phyloP scores from a whole-genome alignment of 2,329 filamentous ascomycete genomes.

The Ophiocordyceps sinensis region DNA sequence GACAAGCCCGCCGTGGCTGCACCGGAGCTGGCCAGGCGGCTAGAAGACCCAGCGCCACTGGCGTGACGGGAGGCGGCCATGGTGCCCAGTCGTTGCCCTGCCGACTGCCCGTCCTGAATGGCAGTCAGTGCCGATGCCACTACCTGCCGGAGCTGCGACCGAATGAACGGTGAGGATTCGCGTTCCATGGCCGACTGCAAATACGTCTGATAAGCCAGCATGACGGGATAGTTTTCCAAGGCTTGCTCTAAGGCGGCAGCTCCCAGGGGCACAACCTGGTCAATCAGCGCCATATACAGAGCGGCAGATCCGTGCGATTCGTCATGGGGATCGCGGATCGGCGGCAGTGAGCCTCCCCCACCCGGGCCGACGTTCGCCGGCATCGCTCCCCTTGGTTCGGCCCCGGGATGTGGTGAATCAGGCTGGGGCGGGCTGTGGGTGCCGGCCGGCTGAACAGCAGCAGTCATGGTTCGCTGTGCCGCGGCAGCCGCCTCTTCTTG shows the following conservation, averaged over 20 bases:
- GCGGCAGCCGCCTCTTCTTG: slow-evolving; percentile 55
- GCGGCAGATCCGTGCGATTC: slow-evolving; percentile 11
- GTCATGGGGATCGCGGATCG: slow-evolving; percentile 1
- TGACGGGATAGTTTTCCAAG: slow-evolving; percentile 30
- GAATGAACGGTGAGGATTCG: slow-evolving; percentile 30
- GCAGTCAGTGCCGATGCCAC: slow-evolving; percentile 31
- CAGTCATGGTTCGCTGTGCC: slow-evolving; percentile 21
- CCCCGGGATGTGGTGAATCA: neutral
- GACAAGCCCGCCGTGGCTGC: neutral
- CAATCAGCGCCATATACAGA: slow-evolving; percentile 37
- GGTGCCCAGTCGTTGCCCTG: slow-evolving; percentile 8
- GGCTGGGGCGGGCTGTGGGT: neutral
- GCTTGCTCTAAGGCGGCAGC: slow-evolving; percentile 29
- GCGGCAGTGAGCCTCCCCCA: neutral
- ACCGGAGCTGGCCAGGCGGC: neutral
- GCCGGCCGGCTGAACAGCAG: neutral
- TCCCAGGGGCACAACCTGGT: slow-evolving; percentile 36
- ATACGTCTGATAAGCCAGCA: slow-evolving; percentile 31
- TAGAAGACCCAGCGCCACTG: neutral
- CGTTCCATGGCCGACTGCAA: slow-evolving; percentile 37
- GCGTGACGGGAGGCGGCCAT: neutral
- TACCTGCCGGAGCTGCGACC: slow-evolving; percentile 34
- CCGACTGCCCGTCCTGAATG: slow-evolving; percentile 28
- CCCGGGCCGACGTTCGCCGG: neutral
- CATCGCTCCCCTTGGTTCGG: neutral